Percentiles rank a stretch among this genome's conserved stretches.
These are phyloP conservation scores for Lunularia cruciata DNA, from an alignment of 225 moss, liverwort and hornwort genomes.

Conservation along the genomic window DNA sequence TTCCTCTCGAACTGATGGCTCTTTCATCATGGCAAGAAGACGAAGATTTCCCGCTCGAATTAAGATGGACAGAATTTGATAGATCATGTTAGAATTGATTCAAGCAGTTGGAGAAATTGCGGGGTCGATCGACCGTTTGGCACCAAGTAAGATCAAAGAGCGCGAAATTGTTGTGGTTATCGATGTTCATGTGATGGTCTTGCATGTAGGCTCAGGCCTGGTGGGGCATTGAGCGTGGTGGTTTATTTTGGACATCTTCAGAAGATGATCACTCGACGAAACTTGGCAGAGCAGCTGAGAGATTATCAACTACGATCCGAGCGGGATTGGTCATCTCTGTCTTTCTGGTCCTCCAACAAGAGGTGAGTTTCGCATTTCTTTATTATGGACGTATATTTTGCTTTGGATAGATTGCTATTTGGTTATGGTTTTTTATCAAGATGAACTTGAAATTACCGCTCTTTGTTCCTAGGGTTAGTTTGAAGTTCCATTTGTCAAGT, in stretches of 20 bases:
- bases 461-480: not conserved
- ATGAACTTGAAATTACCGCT: not conserved
- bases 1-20: too few species aligned
- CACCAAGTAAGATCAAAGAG: not conserved
- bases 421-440: not conserved
- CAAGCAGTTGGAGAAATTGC: not conserved
- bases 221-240: slow-evolving; percentile 1
- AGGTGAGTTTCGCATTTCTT: too few species aligned
- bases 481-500: too few species aligned
- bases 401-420: too few species aligned
- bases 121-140: not conserved
- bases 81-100: not conserved
- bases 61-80: not conserved
- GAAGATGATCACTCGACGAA: slow-evolving; percentile 50
- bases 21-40: not conserved
- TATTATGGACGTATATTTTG: too few species aligned
- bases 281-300: slow-evolving; percentile 54
- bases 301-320: slow-evolving; percentile 51
- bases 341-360: slow-evolving; percentile 45
- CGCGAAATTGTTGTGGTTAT: not conserved
- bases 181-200: not conserved
- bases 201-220: slow-evolving; percentile 5
- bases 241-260: not conserved
- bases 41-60: not conserved
- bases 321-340: slow-evolving; percentile 45